Conservation (phyloP, 2,329 filamentous ascomycete genomes). For the Trichoderma cornu-damae region DNA sequence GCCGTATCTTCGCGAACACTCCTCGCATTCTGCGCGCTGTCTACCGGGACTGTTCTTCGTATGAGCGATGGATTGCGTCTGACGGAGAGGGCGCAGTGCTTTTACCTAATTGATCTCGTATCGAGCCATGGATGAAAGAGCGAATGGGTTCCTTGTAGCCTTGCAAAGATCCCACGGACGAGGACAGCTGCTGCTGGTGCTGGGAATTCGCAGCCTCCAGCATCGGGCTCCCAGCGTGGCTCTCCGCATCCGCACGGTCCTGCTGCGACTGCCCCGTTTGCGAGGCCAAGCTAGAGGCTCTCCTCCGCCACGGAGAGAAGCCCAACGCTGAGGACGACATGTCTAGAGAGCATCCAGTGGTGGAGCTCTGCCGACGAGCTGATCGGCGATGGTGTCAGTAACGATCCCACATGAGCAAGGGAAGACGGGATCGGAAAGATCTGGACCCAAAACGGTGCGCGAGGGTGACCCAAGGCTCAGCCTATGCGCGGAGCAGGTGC, state of each 20-base stretch:
- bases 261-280: slow-evolving; percentile 27
- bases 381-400: slow-evolving; percentile 22
- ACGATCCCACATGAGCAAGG: slow-evolving; percentile 23
- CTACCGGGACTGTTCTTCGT: slow-evolving; percentile 45
- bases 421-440: background rate
- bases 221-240: slow-evolving; percentile 22
- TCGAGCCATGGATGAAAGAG: slow-evolving; percentile 64
- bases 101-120: slow-evolving; percentile 55
- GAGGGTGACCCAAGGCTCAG: background rate
- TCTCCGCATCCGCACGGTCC: slow-evolving; percentile 28
- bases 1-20: slow-evolving; percentile 82
- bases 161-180: slow-evolving; percentile 34
- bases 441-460: too few species aligned
- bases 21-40: slow-evolving; percentile 68
- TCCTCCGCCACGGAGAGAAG: slow-evolving; percentile 47
- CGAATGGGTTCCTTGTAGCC: slow-evolving; percentile 60
- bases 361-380: slow-evolving; percentile 13
- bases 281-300: slow-evolving; percentile 36
- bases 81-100: slow-evolving; percentile 22
- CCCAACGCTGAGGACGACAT: slow-evolving; percentile 46
- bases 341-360: slow-evolving; percentile 19
- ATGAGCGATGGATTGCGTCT: slow-evolving; percentile 12
- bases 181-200: slow-evolving; percentile 33
- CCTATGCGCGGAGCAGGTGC: background rate
- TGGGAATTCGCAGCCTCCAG: slow-evolving; percentile 21